Percentiles rank a stretch among this genome's conserved stretches.
Evolutionary conservation across 2,329 filamentous ascomycete genomes (phyloP).

Genomic region (Stachybotrys chartarum): DNA sequence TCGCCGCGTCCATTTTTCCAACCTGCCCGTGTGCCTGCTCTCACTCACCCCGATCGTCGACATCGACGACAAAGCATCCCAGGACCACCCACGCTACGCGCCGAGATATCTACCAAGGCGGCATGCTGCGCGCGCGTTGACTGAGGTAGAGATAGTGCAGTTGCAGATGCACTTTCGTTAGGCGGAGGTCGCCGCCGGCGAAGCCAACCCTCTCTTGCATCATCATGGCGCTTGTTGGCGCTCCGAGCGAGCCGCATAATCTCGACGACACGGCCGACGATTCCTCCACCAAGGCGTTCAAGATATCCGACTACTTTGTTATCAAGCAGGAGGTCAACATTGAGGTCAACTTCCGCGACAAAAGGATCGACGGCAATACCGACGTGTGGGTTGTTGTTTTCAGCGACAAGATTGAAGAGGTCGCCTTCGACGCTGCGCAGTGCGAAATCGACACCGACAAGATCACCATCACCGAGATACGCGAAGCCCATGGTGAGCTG

Average conservation of each 20-base stretch:
- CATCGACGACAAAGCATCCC: too few relatives aligned
- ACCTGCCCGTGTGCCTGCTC: too few relatives aligned
- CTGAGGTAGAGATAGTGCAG: not conserved
- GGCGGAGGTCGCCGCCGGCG: not conserved
- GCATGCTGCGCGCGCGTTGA: not conserved
- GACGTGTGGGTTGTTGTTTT: constrained; percentile 70
- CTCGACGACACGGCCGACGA: constrained; percentile 23
- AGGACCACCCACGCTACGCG: too few relatives aligned
- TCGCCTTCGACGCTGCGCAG: constrained; percentile 56
- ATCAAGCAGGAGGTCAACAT: constrained; percentile 83
- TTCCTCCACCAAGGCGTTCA: constrained; percentile 24
- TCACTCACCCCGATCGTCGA: too few relatives aligned
- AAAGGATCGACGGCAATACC: constrained; percentile 68
- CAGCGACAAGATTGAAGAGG: constrained; percentile 48
- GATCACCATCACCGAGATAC: constrained; percentile 41
- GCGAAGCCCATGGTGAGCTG: constrained; percentile 25
- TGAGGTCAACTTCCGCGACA: constrained; percentile 77
- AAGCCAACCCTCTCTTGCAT: not conserved
- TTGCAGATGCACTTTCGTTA: not conserved
- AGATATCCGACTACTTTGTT: constrained; percentile 43
- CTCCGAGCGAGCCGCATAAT: constrained; percentile 14
- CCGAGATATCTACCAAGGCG: not conserved
- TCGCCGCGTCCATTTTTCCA: too few relatives aligned
- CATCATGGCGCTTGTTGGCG: constrained; percentile 9
- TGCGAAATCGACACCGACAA: constrained; percentile 48